Evolutionary conservation across 2,329 filamentous ascomycete genomes (phyloP).

Genomic region (Balansia obtecta): DNA sequence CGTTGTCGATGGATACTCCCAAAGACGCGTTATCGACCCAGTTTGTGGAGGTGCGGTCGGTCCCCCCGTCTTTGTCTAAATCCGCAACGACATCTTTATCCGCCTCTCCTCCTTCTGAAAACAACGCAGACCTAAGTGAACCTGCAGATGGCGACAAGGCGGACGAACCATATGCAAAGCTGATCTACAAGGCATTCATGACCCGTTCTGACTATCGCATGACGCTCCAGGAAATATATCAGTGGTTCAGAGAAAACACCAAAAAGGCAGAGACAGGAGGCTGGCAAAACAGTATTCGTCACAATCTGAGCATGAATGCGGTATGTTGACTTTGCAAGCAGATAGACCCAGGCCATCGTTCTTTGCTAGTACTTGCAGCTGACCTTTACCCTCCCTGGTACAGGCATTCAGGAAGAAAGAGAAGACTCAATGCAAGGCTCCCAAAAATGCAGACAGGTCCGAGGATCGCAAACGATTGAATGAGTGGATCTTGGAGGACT

Average conservation of each 20-base stretch:
- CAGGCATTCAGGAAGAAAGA: slow-evolving; percentile 31
- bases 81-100: slow-evolving; percentile 6
- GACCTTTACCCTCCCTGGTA: neutral
- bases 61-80: neutral
- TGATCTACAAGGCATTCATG: slow-evolving; percentile 68
- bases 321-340: slow-evolving; percentile 38
- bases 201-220: slow-evolving; percentile 54
- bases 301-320: slow-evolving; percentile 91
- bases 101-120: slow-evolving; percentile 15
- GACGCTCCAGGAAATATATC: slow-evolving; percentile 76
- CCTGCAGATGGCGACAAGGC: slow-evolving; percentile 12
- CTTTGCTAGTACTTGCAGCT: slow-evolving; percentile 2
- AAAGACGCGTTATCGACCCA: neutral
- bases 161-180: slow-evolving; percentile 64
- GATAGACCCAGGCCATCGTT: neutral
- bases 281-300: slow-evolving; percentile 92
- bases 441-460: neutral
- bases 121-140: slow-evolving; percentile 11
- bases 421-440: slow-evolving; percentile 15
- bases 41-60: neutral
- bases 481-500: slow-evolving; percentile 65
- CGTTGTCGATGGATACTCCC: slow-evolving; percentile 5
- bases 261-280: slow-evolving; percentile 66
- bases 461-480: slow-evolving; percentile 49
- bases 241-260: slow-evolving; percentile 78